Base-by-base conservation (phyloP, 176 grass and related monocot genomes). In the Pontederia paniculata region DNA sequence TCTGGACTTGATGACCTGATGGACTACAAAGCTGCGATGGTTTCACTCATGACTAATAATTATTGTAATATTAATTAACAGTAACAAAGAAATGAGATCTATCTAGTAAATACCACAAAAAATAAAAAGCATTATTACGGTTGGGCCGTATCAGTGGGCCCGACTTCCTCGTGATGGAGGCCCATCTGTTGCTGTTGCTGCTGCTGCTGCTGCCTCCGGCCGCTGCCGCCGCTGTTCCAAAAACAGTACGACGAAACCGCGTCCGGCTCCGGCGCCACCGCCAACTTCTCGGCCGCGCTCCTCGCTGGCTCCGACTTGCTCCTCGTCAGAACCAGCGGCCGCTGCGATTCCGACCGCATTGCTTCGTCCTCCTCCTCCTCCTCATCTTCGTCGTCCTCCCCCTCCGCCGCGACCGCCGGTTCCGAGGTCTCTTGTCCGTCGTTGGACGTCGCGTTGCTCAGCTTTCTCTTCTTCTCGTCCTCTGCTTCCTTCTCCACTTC, bases 261-360 rank as follows among this genome's bases (percentile, higher is more conserved):
- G 17, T 61, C 58, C 16, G 42, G 64, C 9, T 56, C 72, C 2
- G 63, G 18, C 2, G 47, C 67, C 21, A 66, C 46, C 0, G 69
- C 66, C 77, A 81, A 77, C 69, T 83, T 83, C 60, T 45, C 63
- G 0, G 71, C 83, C 3, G 74, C 89, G 1, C 73, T 72, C 21
- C 72, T 84, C 46, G 93, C 83, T 10, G 93, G 93, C 77, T 91
- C 93, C 21, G 93, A 98, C 71, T 90, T 90, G 75, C 93, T 84
- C 53, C 93, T 73, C 53, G 70, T 77, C 16, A 98, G 80, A 37
- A 98, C 80, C 44, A 98, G 73, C 1, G 93, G 86, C 23, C 93
- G 73, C 68, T 83, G 81, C 55, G 90, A 96, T 21, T 86, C 89
- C 58, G 79, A 96, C 83, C 85, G 19, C 90, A 86, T 58, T 58